phyloP scores from a whole-genome alignment of 352 stramenopile genomes.

The Bremia lactucae region DNA sequence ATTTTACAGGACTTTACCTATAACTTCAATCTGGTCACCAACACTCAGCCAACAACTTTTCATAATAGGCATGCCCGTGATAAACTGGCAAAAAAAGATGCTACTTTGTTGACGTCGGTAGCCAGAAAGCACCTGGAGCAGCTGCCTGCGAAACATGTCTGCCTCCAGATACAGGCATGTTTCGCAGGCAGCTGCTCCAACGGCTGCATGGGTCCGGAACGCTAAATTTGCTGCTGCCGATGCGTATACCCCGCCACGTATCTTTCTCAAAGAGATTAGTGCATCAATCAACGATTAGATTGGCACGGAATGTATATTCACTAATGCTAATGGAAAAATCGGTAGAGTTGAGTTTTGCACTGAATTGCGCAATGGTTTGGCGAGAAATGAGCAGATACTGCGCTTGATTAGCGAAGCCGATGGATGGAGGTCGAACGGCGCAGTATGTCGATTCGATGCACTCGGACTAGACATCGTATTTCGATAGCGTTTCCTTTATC shows the following conservation, averaged over 20 bases:
- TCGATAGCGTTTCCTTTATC: background rate
- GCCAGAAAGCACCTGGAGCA: constrained; percentile 59
- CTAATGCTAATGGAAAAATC: constrained; percentile 23
- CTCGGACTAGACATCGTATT: background rate
- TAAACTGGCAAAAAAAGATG: constrained; percentile 82
- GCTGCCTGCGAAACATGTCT: constrained; percentile 36
- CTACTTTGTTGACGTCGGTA: constrained; percentile 61
- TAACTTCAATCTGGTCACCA: constrained; percentile 18
- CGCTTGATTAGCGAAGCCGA: constrained; percentile 68
- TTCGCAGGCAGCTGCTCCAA: constrained; percentile 73
- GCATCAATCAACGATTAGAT: constrained; percentile 59
- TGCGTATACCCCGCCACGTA: constrained; percentile 36
- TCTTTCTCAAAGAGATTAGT: constrained; percentile 68
- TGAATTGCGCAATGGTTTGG: constrained; percentile 43
- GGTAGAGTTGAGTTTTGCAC: constrained; percentile 25
- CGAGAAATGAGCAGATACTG: constrained; percentile 58
- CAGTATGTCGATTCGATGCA: background rate
- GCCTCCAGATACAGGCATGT: constrained; percentile 77
- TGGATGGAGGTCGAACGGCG: constrained; percentile 18
- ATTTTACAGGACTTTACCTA: background rate
- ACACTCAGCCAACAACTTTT: constrained; percentile 29
- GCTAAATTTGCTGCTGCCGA: constrained; percentile 35
- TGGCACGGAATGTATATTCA: constrained; percentile 65
- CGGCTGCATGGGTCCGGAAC: constrained; percentile 60
- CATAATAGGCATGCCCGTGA: constrained; percentile 14